Conservation (phyloP, 176 grass and related monocot genomes). For the Calamus simplicifolius region DNA sequence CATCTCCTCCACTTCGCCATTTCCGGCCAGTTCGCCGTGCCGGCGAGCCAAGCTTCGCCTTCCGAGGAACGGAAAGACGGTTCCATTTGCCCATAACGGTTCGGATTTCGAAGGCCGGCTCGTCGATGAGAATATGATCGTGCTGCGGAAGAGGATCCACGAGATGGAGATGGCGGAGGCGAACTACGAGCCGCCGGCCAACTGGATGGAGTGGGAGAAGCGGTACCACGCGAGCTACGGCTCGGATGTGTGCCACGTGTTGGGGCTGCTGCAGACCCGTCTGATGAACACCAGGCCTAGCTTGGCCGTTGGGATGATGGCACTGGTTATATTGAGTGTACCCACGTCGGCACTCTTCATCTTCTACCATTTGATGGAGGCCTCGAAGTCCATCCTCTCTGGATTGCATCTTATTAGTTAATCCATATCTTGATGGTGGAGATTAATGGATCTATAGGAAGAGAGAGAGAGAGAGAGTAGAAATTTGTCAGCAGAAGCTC, state of each 20-base stretch:
- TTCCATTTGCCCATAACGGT: too few species aligned
- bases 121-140: conserved; percentile 61
- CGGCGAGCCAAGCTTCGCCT: too few species aligned
- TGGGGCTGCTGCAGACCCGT: conserved; percentile 32
- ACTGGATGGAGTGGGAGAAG: conserved; percentile 63
- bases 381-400: background rate
- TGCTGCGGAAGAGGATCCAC: conserved; percentile 46
- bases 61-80: background rate
- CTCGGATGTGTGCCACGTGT: conserved; percentile 32
- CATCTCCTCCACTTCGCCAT: too few species aligned
- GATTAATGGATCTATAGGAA: background rate
- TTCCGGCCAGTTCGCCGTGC: too few species aligned
- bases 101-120: too few species aligned
- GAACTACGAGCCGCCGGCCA: conserved; percentile 22
- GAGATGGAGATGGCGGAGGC: conserved; percentile 38
- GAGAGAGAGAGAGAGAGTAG: too few species aligned
- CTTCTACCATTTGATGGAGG: conserved; percentile 12
- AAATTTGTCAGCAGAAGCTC: too few species aligned
- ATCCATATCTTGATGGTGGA: background rate
- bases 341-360: conserved; percentile 38
- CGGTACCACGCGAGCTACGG: conserved; percentile 41
- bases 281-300: conserved; percentile 48
- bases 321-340: conserved; percentile 36
- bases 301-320: conserved; percentile 30
- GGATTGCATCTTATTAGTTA: background rate